Evolutionary conservation across 2,329 filamentous ascomycete species (phyloP), one percentile per base, ranked within the genome.

Genomic region (Hyphodiscus sp.): DNA sequence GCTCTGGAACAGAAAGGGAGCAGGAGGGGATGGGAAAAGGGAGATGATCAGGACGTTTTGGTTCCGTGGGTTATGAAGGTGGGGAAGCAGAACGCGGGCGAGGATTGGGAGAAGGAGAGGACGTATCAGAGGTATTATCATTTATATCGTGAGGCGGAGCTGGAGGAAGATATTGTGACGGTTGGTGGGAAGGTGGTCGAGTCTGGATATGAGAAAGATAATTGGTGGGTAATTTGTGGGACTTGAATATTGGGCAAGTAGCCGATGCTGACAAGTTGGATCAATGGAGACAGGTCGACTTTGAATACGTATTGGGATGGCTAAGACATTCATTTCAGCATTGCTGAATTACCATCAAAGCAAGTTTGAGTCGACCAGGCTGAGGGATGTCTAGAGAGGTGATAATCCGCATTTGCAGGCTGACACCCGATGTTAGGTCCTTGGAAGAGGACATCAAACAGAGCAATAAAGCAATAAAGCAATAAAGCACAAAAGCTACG

Each of bases 151-250:
- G 80, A 89, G 67, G 89, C 89, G 16, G 94, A 99, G 73, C 75
- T 99, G 54, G 91, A 96, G 68, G 78, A 82, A 44, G 88, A 96
- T 68, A 80, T 96, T 53, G 69, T 70, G 49, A 77, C 79, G 16
- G 91, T 86, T 19, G 91, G 91, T 18, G 94, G 91, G 8, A 73
- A 71, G 47, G 82, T 96, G 15, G 64, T 94, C 20, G 85, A 89
- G 60, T 83, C 82, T 55, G 94, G 94, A 33, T 99, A 97, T 71
- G 94, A 99, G 68, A 91, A 85, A 74, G 94, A 97, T 68, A 99
- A 99, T 73, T 97, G 94, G 94, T 99, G 92, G 92, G 90, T 85
- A 51, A 85, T 96, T 50, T 67, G 65, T 52, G 55, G 49, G 41
- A 58, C 38, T 20, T 45, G 33, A 26, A 45, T 30, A 20, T 42